Base-by-base conservation (phyloP, 2,329 filamentous ascomycete species). In the Pseudogymnoascus sp. region DNA sequence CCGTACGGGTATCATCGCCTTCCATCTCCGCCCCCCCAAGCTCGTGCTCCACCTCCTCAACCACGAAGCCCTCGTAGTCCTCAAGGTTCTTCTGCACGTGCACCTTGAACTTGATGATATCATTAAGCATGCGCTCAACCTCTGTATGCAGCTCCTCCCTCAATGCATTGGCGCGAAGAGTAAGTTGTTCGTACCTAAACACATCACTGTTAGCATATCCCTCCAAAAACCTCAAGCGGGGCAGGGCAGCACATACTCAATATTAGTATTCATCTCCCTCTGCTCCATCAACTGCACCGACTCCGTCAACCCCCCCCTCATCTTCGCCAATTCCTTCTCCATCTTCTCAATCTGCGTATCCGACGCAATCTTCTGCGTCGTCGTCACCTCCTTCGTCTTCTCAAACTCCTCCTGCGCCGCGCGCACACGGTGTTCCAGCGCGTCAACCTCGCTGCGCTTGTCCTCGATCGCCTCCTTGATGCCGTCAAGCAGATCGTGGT, bases 111-210 rank as follows among this genome's bases (percentile, higher is more conserved):
- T 95, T 92, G 77, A 97, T 96, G 64, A 97, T 89, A 71, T 97
- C 92, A 76, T 97, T 96, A 63, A 99, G 78, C 84, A 97, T 96
- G 68, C 87, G 88, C 76, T 97, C 94, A 69, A 97, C 90, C 73
- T 97, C 92, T 0, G 91, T 96, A 74, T 99, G 94, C n/a, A 99
- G 80, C 73, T 97, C 92, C 73, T 99, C 94, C n/a, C 94, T 85
- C 22, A 97, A 80, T 0, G 90, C 79, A 65, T 90, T 90, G 57
- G 90, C 90, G 32, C 86, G 84, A 60, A 96, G 83, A n/a, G 89
- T 91, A 57, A 97, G 78, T 72, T 97, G 91, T 71, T 97, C 93
- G 71, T 96, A 95, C 70, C 90, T 93, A 62, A 14, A 14, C 20
- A 22, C 18, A 6, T 6, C 38, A 38, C 37, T 30, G 50, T 72